Evolutionary conservation across 1,139 yeast species (phyloP), one percentile per base, ranked within the genome.

Genomic region (Saccharomyces hybrid): DNA sequence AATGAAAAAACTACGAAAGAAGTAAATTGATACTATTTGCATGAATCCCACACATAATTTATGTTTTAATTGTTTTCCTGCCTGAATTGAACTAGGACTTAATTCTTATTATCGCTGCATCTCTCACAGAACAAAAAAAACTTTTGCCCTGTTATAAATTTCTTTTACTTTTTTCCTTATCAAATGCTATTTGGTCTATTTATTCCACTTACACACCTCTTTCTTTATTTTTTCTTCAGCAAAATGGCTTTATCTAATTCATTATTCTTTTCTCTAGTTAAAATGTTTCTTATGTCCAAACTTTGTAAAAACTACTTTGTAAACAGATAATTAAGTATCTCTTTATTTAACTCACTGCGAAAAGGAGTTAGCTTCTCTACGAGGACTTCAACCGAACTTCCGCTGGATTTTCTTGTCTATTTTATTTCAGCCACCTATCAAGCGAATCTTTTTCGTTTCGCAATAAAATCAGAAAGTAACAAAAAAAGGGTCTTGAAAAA

Each of bases 281-380:
- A 27, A 25, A 19, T 25, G 48, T 46, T 46, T 19, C 31, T 46
- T 46, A 26, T 26, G 13, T 46, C 31, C 11, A 46, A 27, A 26
- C 48, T 27, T 27, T 46, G 48, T 46, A 46, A 26, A 46, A 46
- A 19, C 3, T 2, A 25, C 31, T 46, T 46, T 46, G 48, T 46
- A 46, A 46, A 46, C 28, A 46, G 14, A 46, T 46, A 9, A 38
- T 38, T 38, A 16, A 38, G 44, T 38, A 38, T 11, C 25, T 38
- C 44, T 38, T 5, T 16, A 38, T 38, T 38, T 79, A 3, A 73
- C 77, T 42, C 80, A 78, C 11, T 64, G 60, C 27, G 52, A 61
- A 2, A 60, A 61, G n/a, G 60, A 69, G 29, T 66, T 67, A 19
- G 23, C 23, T 19, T 19, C 23, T 19, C 23, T 19, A 19, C 23